Base-by-base conservation (phyloP, 1,284 basidiomycete genomes). In the Austroboletus novae-zelandiae region DNA sequence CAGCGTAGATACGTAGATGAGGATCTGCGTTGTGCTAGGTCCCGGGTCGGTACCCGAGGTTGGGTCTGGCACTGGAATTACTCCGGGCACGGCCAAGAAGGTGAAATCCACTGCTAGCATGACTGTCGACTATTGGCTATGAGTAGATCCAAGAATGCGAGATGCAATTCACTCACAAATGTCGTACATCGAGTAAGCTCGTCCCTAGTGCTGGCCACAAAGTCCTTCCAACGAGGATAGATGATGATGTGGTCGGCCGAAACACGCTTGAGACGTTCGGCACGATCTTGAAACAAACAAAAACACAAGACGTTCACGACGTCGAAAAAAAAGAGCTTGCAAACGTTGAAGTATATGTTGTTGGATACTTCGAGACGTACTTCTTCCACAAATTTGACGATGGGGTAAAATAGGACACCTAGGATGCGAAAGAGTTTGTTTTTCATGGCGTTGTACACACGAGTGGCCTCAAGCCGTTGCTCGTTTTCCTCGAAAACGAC, bases 121-220 rank as follows among this genome's bases (percentile, higher is more conserved):
- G 4, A 64, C 60, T 32, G 54, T 62, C 3, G 60, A 64, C 59
- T 64, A 31, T 20, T n/a, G 25, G 14, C 8, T 18, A 29, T 30
- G 8, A 30, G 5, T 9, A 23, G 27, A 15, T 23, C 20, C 20
- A 23, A 23, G 20, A 23, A 23, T 23, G n/a, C 9, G 17, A 6
- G 17, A 9, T 13, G n/a, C n/a, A 42, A 31, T 9, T 11, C 23
- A 5, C 40, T 42, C 50, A 82, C 81, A 51, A 73, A 74, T 11
- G 82, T 67, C 25, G 76, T 71, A 49, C 74, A 74, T 40, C 78
- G 74, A 43, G 69, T 66, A 76, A 82, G 78, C 54, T 84, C 78
- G 2, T 60, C 56, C 14, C 69, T 72, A 27, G 81, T 17, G 9
- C 29, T 31, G 17, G 10, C 18, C 5, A 42, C 29, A 11, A 42